phyloP scores from a whole-genome alignment of 2,329 filamentous ascomycete genomes.

The Colletotrichum cereale region DNA sequence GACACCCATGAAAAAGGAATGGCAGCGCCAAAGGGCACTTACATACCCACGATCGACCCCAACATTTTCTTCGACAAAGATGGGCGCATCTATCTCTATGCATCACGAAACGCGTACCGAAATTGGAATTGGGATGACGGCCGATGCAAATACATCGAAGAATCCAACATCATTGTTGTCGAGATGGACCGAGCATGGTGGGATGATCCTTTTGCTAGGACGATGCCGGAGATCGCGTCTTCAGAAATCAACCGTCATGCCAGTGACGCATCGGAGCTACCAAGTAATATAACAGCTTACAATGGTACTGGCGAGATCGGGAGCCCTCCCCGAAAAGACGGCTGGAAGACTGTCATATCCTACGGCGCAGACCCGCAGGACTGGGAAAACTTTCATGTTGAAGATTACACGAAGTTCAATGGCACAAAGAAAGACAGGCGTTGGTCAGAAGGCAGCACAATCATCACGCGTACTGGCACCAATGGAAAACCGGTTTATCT shows the following conservation, averaged over 20 bases:
- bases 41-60: constrained; percentile 48
- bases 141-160: constrained; percentile 52
- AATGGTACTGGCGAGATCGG: constrained; percentile 52
- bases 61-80: constrained; percentile 42
- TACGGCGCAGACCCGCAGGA: constrained; percentile 51
- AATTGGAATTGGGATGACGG: constrained; percentile 53
- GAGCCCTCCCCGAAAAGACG: constrained; percentile 50
- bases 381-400: constrained; percentile 53
- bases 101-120: constrained; percentile 52
- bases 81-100: constrained; percentile 45
- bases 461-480: constrained; percentile 44
- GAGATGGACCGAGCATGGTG: constrained; percentile 52
- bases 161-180: constrained; percentile 53
- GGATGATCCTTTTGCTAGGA: constrained; percentile 50
- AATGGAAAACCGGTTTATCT: constrained; percentile 48
- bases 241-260: constrained; percentile 48
- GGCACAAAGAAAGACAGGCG: constrained; percentile 52
- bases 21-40: constrained; percentile 50
- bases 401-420: constrained; percentile 50
- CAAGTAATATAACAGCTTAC: constrained; percentile 49
- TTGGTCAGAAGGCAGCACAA: constrained; percentile 53
- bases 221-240: constrained; percentile 50
- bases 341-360: constrained; percentile 53
- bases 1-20: constrained; percentile 45
- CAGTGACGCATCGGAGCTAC: constrained; percentile 44